Evolutionary conservation across 805 yeast genomes (phyloP), one percentile per base, ranked within the genome.

Genomic region (Maudiozyma bulderi): DNA sequence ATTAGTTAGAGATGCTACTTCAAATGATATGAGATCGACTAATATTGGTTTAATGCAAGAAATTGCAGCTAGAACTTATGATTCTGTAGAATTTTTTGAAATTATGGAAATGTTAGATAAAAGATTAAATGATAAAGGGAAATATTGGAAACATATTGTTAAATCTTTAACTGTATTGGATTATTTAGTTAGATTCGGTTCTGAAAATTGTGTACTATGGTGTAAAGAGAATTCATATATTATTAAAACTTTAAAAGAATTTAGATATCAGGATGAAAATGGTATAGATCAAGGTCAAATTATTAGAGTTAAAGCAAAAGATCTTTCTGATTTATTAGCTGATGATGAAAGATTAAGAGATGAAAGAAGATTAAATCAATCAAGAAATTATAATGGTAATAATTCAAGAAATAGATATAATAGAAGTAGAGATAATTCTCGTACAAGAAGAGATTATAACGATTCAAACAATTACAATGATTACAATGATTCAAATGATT

Each of bases 131-230:
- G 98, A 91, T 64, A 90, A 90, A 72, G 98, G 98, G 52, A 90
- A 89, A 66, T 86, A 91, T 69, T 91, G 97, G 97, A 78, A 96
- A 56, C 99, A 91, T 65, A 90, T 91, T 45, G 90, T 95, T 54
- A 93, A 91, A 67, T 82, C 95, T 1, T 73, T 91, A 53, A 84
- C 95, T 1, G 82, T 91, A n/a, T 74, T 91, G 57, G 96, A 90
- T 60, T 91, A 82, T 67, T 72, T 90, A 50, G 88, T 90, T 15
- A 79, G 93, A 57, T 77, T 75, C 52, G 99, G 97, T 39, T 77
- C 89, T 20, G 95, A 89, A 56, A 83, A 84, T 59, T 91, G 90
- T 59, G 95, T 90, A 6, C 71, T 82, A 38, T 91, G 99, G 99
- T 81, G 90, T 52, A 84, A 81, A 62, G 95, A 88, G 62, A 90